A percentile compares a stretch with the other conserved stretches of the same genome.
phyloP scores from a whole-genome alignment of 129 eudicot genomes.

The Lactuca sativa region DNA sequence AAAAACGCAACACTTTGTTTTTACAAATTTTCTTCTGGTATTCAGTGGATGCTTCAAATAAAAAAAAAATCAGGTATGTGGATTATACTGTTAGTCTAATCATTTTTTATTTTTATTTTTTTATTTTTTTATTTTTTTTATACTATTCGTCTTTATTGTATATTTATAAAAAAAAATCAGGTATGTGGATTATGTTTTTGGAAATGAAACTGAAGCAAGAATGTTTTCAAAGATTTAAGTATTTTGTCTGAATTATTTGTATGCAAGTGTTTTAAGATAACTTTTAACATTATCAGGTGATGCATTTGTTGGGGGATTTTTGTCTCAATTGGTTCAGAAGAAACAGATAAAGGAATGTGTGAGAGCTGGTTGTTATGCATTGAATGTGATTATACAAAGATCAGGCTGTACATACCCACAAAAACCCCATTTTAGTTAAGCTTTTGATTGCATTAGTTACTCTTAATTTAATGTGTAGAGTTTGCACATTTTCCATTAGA shows the following conservation, averaged over 20 bases:
- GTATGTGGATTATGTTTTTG: slow-evolving; percentile 71
- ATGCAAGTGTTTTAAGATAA: too few relatives aligned
- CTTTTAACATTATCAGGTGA: slow-evolving; percentile 47
- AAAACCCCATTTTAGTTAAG: slow-evolving; percentile 59
- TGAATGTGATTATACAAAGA: slow-evolving; percentile 78
- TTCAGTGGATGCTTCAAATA: slow-evolving; percentile 98
- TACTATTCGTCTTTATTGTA: too few relatives aligned
- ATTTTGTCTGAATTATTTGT: too few relatives aligned
- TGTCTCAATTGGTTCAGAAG: slow-evolving; percentile 73
- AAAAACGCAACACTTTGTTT: background rate
- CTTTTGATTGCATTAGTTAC: background rate
- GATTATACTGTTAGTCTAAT: slow-evolving; percentile 37
- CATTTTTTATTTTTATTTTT: too few relatives aligned
- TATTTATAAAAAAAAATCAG: too few relatives aligned
- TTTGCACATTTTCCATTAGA: too few relatives aligned
- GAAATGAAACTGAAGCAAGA: slow-evolving; percentile 94
- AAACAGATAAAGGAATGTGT: slow-evolving; percentile 81
- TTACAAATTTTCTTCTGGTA: slow-evolving; percentile 6
- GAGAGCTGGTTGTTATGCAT: slow-evolving; percentile 83
- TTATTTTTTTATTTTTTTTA: too few relatives aligned
- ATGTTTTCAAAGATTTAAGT: slow-evolving; percentile 54
- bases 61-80: too few relatives aligned
- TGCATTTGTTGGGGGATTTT: slow-evolving; percentile 95
- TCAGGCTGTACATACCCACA: slow-evolving; percentile 96
- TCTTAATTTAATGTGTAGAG: too few relatives aligned